A percentile compares a stretch with the other conserved stretches of the same genome.
Evolutionary conservation across 2,329 filamentous ascomycete species (phyloP).

Genomic region (Fusarium nodosum): DNA sequence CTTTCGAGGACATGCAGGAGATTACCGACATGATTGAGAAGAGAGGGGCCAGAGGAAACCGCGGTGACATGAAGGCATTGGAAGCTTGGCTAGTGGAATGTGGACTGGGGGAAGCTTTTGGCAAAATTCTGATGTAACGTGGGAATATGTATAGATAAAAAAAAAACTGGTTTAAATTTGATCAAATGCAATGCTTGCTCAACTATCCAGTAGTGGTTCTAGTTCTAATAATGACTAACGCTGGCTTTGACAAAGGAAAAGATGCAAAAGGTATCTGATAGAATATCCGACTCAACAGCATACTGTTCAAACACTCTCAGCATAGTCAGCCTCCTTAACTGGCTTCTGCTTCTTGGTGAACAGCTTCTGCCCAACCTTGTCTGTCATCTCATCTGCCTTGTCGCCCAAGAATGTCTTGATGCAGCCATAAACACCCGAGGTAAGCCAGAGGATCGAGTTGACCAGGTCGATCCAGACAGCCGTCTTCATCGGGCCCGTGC

Average conservation of each 20-base stretch:
- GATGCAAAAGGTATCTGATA: not conserved
- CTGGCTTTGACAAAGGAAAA: constrained; percentile 38
- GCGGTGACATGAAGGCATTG: constrained; percentile 67
- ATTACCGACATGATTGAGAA: constrained; percentile 66
- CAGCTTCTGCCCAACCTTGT: constrained; percentile 57
- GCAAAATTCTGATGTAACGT: constrained; percentile 46
- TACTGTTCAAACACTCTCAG: constrained; percentile 50
- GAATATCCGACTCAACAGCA: not conserved
- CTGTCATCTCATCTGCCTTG: constrained; percentile 57
- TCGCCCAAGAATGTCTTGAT: constrained; percentile 59
- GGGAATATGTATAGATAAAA: not conserved
- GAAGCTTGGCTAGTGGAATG: constrained; percentile 62
- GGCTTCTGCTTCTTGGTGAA: constrained; percentile 52
- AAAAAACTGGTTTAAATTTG: not conserved
- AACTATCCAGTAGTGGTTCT: constrained; percentile 11
- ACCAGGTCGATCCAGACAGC: constrained; percentile 80
- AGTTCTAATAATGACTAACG: constrained; percentile 17
- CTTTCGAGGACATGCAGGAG: constrained; percentile 69
- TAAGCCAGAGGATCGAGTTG: constrained; percentile 76
- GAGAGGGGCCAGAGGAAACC: constrained; percentile 63
- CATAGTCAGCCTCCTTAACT: constrained; percentile 48
- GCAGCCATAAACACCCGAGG: constrained; percentile 59
- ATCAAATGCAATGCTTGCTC: not conserved
- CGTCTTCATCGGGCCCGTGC: constrained; percentile 71
- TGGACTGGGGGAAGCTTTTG: constrained; percentile 46